phyloP scores from a whole-genome alignment of 2,329 filamentous ascomycete species.

The Paecilomyces niveus region DNA sequence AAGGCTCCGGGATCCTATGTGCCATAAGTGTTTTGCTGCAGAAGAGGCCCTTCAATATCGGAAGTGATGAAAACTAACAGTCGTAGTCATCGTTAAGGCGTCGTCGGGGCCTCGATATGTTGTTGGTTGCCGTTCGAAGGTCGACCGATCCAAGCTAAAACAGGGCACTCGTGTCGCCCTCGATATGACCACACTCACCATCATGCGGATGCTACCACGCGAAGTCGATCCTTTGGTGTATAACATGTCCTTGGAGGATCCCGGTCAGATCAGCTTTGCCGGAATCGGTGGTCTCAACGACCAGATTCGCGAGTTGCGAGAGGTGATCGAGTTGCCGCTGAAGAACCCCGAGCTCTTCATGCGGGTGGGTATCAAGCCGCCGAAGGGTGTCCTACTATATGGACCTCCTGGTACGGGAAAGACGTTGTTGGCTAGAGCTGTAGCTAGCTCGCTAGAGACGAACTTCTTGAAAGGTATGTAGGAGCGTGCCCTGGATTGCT shows the following conservation, averaged over 20 bases:
- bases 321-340: conserved; percentile 94
- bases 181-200: conserved; percentile 98
- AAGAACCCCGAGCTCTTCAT: conserved; percentile 98
- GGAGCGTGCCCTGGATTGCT: background rate
- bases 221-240: conserved; percentile 98
- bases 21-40: background rate
- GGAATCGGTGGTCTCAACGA: conserved; percentile 97
- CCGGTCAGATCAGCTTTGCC: conserved; percentile 93
- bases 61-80: conserved; percentile 14
- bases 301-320: conserved; percentile 92
- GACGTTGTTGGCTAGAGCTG: conserved; percentile 86
- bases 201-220: conserved; percentile 98
- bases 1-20: conserved; percentile 32
- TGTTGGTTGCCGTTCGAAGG: conserved; percentile 95
- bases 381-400: conserved; percentile 93
- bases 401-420: conserved; percentile 96
- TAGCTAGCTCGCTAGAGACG: conserved; percentile 92
- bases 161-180: conserved; percentile 95
- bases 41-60: background rate
- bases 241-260: conserved; percentile 99
- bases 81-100: conserved; percentile 89
- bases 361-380: conserved; percentile 95
- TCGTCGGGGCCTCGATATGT: conserved; percentile 97
- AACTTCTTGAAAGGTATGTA: conserved; percentile 89
- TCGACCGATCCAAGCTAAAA: conserved; percentile 95